Evolutionary conservation across 2,329 filamentous ascomycete genomes (phyloP).

Genomic region (Hypoxylon sp.): DNA sequence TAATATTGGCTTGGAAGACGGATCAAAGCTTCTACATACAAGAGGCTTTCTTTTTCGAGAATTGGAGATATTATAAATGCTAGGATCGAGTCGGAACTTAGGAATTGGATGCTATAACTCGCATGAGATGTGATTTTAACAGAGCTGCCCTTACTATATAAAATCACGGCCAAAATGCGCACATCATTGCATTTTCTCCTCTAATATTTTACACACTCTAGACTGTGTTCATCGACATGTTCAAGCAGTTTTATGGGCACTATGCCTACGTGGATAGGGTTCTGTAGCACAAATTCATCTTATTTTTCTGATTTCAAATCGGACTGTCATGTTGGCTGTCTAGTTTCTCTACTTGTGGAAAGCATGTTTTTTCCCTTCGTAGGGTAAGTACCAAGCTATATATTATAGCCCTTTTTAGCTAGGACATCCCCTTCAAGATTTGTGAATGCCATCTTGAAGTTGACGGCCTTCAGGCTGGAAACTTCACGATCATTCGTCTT

Average conservation of each 20-base stretch:
- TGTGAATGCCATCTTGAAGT: background rate
- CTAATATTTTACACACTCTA: background rate
- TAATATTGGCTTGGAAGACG: too few species aligned
- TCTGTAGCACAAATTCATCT: background rate
- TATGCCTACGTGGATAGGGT: background rate
- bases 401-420: background rate
- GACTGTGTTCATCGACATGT: background rate
- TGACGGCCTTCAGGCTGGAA: background rate
- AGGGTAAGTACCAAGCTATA: background rate
- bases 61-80: too few species aligned
- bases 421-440: background rate
- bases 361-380: background rate
- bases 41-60: too few species aligned
- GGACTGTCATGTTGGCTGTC: background rate
- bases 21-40: too few species aligned
- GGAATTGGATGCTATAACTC: background rate
- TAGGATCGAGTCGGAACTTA: too few species aligned
- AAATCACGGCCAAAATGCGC: background rate
- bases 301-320: background rate
- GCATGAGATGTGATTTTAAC: background rate
- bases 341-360: background rate
- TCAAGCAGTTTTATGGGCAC: background rate
- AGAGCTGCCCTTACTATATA: background rate
- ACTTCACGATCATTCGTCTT: background rate
- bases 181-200: background rate